Conservation (phyloP, 768 basidiomycete species). For the Lyophyllum atratum region DNA sequence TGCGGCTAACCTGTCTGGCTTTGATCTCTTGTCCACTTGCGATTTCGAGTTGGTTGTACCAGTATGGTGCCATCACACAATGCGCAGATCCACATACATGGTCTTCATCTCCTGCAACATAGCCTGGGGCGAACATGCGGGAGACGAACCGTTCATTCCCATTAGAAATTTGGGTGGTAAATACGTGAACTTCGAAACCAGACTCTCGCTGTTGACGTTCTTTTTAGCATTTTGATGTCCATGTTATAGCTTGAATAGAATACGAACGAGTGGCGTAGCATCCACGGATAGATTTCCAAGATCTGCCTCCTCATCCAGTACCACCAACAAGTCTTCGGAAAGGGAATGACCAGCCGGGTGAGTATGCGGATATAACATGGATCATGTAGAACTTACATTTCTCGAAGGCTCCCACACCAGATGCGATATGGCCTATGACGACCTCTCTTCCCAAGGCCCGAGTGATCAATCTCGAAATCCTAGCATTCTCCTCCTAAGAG, state of each 20-base stretch:
- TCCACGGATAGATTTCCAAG: constrained; percentile 12
- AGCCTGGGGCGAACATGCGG: constrained; percentile 48
- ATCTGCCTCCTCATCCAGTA: constrained; percentile 35
- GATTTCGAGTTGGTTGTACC: constrained; percentile 39
- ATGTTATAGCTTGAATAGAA: constrained; percentile 39
- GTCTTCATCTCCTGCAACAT: constrained; percentile 42
- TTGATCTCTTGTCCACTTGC: constrained; percentile 31
- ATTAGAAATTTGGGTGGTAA: constrained; percentile 37
- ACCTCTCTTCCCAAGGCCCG: constrained; percentile 42
- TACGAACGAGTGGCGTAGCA: constrained; percentile 13
- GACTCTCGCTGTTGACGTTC: constrained; percentile 27
- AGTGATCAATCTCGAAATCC: constrained; percentile 29
- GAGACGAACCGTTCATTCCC: constrained; percentile 43
- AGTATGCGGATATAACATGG: neutral
- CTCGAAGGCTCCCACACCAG: constrained; percentile 34
- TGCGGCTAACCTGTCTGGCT: constrained; percentile 53
- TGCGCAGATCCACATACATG: constrained; percentile 58
- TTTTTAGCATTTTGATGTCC: constrained; percentile 19
- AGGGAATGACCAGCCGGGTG: neutral
- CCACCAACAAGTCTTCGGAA: constrained; percentile 39
- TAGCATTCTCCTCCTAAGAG: constrained; percentile 28
- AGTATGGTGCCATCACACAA: constrained; percentile 50
- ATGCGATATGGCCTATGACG: constrained; percentile 35
- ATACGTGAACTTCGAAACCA: constrained; percentile 36
- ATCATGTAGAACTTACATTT: constrained; percentile 25